A percentile compares a stretch with the other conserved stretches of the same genome.
These are phyloP conservation scores for Alternaria longipes DNA, from an alignment of 2,329 filamentous ascomycete genomes.

Conservation along the genomic window DNA sequence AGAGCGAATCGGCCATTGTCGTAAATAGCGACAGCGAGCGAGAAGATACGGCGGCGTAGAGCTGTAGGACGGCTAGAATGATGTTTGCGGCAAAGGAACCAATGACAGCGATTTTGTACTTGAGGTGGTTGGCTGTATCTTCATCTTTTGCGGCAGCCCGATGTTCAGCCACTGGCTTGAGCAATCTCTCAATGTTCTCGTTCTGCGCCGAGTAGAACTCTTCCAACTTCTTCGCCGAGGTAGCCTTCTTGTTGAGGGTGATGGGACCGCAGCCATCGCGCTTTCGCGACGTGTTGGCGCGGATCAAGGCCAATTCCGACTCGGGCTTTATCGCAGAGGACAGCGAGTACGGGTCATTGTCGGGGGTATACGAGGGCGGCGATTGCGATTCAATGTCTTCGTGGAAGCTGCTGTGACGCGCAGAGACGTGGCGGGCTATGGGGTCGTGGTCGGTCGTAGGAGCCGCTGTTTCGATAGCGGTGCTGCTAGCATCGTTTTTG, in stretches of 20 bases:
- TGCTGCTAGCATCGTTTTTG: constrained; percentile 49
- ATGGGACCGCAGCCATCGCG: constrained; percentile 64
- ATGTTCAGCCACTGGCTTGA: constrained; percentile 94
- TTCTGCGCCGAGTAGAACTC: constrained; percentile 92
- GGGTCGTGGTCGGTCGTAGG: constrained; percentile 45
- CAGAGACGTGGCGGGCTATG: constrained; percentile 46
- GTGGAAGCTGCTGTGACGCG: constrained; percentile 21
- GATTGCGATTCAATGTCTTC: constrained; percentile 58
- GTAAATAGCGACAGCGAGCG: constrained; percentile 96
- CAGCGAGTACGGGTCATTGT: constrained; percentile 84
- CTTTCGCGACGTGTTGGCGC: constrained; percentile 82
- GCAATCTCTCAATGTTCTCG: constrained; percentile 87
- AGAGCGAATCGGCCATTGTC: constrained; percentile 94
- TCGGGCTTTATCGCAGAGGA: constrained; percentile 79
- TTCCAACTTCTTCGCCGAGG: constrained; percentile 67
- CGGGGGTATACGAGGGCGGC: constrained; percentile 66
- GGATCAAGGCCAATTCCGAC: constrained; percentile 78
- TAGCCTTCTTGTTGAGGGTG: constrained; percentile 53
- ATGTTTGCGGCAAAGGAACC: constrained; percentile 82
- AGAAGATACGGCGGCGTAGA: constrained; percentile 87
- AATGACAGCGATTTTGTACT: constrained; percentile 73
- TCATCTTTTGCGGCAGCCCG: constrained; percentile 81
- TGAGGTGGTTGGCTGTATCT: constrained; percentile 81
- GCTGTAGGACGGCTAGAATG: constrained; percentile 78
- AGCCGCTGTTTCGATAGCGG: constrained; percentile 50